Conservation (phyloP, 345 rosid species). For the Eucalyptus microcorys region DNA sequence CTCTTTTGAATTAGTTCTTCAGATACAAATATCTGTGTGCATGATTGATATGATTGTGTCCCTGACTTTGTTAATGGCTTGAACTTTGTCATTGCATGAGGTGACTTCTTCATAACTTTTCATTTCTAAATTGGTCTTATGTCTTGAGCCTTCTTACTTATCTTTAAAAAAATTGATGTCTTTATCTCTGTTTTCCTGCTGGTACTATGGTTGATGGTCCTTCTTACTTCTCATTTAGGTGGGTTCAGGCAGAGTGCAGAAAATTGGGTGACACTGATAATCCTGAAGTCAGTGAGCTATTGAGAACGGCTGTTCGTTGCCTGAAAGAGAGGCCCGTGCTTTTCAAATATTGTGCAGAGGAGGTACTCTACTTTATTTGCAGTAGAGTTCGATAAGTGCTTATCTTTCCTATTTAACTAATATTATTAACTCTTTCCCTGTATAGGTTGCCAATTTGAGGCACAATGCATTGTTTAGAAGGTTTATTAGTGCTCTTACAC, state of each 20-base stretch:
- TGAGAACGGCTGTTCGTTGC: constrained; percentile 74
- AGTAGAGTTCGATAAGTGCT: not conserved
- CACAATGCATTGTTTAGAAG: constrained; percentile 94
- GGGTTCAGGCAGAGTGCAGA: constrained; percentile 99
- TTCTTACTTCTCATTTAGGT: constrained; percentile 31
- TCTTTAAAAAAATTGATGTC: not conserved
- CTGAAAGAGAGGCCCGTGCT: constrained; percentile 94
- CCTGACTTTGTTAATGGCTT: not conserved
- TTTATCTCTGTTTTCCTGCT: not conserved
- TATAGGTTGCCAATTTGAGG: constrained; percentile 93
- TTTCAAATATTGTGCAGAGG: constrained; percentile 99
- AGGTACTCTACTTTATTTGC: constrained; percentile 36
- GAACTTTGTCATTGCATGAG: not conserved
- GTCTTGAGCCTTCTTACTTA: not conserved
- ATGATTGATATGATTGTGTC: not conserved
- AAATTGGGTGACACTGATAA: constrained; percentile 88
- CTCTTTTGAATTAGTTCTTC: not conserved
- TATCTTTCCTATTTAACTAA: not conserved
- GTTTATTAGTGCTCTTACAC: constrained; percentile 97
- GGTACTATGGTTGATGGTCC: not conserved
- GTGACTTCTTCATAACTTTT: not conserved
- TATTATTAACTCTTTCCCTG: not conserved
- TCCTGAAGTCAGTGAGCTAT: constrained; percentile 83
- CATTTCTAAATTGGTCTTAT: not conserved
- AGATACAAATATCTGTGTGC: not conserved